phyloP scores from a whole-genome alignment of 1,284 basidiomycete genomes.

The Naganishia sp. region DNA sequence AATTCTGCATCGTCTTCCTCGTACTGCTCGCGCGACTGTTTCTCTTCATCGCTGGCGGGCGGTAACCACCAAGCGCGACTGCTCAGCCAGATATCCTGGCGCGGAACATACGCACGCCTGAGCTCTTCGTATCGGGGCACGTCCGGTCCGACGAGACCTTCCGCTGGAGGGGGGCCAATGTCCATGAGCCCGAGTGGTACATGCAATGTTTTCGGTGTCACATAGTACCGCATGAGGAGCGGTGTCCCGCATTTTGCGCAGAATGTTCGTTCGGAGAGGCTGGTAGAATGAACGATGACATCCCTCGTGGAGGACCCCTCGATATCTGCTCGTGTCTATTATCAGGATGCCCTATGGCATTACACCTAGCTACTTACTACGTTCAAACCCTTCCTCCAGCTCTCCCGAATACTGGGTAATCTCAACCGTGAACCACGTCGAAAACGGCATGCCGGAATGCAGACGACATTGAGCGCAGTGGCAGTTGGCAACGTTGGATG shows the following conservation, averaged over 20 bases:
- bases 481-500: slow-evolving; percentile 20
- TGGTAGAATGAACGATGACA: neutral
- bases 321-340: neutral
- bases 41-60: neutral
- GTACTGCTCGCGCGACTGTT: neutral
- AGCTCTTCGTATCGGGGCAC: neutral
- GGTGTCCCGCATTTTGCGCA: slow-evolving; percentile 13
- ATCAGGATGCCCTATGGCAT: neutral
- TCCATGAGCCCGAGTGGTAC: slow-evolving; percentile 13
- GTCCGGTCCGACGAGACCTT: neutral
- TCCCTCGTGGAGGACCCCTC: neutral
- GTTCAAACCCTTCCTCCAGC: neutral
- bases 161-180: neutral
- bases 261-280: slow-evolving; percentile 9
- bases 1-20: slow-evolving; percentile 16
- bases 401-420: slow-evolving; percentile 1
- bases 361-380: neutral
- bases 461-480: slow-evolving; percentile 1
- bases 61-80: slow-evolving; percentile 20
- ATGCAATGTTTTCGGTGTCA: slow-evolving; percentile 11
- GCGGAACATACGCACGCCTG: slow-evolving; percentile 1
- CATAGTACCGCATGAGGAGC: slow-evolving; percentile 14
- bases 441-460: slow-evolving; percentile 15
- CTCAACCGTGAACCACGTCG: slow-evolving; percentile 8
- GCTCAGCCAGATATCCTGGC: slow-evolving; percentile 19